Percentiles rank a stretch among this genome's conserved stretches.
Conservation (phyloP, 345 rosid genomes). For the Lepidium didymum region DNA sequence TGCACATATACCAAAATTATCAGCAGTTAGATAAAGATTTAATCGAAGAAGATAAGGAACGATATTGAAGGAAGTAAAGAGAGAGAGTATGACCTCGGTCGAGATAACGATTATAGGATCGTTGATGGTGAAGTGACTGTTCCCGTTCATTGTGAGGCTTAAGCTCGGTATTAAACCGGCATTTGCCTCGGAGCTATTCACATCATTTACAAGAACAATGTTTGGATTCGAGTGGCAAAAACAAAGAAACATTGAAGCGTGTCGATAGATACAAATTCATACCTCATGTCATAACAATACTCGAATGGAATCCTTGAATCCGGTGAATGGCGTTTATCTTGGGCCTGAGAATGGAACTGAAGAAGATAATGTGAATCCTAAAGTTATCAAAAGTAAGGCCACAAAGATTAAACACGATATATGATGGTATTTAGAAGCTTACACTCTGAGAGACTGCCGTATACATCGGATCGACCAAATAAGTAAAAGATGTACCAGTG, state of each 20-base stretch:
- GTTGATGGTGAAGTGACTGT: constrained; percentile 46
- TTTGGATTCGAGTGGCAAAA: neutral
- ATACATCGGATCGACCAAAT: constrained; percentile 56
- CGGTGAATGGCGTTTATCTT: constrained; percentile 47
- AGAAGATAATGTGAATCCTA: constrained; percentile 11
- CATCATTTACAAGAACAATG: constrained; percentile 15
- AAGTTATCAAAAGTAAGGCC: neutral
- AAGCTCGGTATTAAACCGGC: constrained; percentile 57
- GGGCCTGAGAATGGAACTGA: constrained; percentile 73
- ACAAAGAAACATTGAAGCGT: neutral
- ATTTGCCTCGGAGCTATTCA: constrained; percentile 51
- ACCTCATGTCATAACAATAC: constrained; percentile 83
- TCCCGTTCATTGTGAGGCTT: constrained; percentile 71
- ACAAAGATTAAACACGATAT: neutral
- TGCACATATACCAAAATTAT: neutral
- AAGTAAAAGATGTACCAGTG: constrained; percentile 86
- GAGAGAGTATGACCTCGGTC: constrained; percentile 37
- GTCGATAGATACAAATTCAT: constrained; percentile 1
- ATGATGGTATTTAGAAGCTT: constrained; percentile 28
- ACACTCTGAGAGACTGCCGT: constrained; percentile 50
- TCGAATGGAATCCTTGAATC: constrained; percentile 75
- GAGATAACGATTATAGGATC: constrained; percentile 74
- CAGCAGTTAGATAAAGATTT: neutral
- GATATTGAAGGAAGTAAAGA: neutral
- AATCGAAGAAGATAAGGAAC: neutral